phyloP scores from a whole-genome alignment of 176 grass and related monocot species.

The Secale cereale region DNA sequence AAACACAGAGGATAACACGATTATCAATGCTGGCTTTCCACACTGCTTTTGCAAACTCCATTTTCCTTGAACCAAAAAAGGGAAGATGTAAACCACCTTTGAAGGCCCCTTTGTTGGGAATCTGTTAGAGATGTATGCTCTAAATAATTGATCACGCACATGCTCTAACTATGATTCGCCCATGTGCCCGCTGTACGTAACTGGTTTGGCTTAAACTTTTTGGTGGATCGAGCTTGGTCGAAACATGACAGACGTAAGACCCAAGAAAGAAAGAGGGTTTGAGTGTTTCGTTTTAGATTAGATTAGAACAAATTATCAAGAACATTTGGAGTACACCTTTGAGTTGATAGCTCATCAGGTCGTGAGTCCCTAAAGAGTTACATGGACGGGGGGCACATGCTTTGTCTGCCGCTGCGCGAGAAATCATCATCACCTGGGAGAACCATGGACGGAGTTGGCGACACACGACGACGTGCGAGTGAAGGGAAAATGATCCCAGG shows the following conservation, averaged over 20 bases:
- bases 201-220: not conserved
- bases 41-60: not conserved
- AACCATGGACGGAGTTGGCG: not conserved
- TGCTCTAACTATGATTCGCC: not conserved
- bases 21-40: not conserved
- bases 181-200: not conserved
- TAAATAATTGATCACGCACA: not conserved
- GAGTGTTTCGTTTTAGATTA: not conserved
- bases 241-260: not conserved
- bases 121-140: not conserved
- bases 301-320: not conserved
- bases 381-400: slow-evolving; percentile 31
- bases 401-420: slow-evolving; percentile 20
- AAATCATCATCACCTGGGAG: slow-evolving; percentile 17
- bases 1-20: not conserved
- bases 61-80: not conserved
- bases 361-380: not conserved
- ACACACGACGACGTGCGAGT: slow-evolving; percentile 16
- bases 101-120: not conserved
- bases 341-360: no score
- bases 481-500: slow-evolving; percentile 17
- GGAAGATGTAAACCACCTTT: not conserved
- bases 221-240: not conserved
- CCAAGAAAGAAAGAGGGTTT: not conserved
- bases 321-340: not conserved